Evolutionary conservation across 805 yeast species (phyloP), one percentile per base, ranked within the genome.

Genomic region (Metschnikowia continentalis): DNA sequence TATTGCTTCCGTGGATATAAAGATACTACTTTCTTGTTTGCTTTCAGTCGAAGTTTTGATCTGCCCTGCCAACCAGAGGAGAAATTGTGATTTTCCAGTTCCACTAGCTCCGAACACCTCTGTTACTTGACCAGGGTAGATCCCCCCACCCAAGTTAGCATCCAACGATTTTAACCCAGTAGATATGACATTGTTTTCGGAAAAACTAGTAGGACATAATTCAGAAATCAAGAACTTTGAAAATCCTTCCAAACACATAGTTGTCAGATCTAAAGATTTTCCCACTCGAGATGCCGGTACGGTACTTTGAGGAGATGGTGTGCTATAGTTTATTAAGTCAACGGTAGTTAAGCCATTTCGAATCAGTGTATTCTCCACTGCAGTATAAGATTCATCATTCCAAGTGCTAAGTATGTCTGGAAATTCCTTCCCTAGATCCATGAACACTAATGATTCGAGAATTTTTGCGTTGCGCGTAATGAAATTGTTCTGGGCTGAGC

Each of bases 21-120:
- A 86, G n/a, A 90, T 79, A n/a, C 56, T 48, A 63, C 56, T 51
- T 49, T 15, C 54, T 46, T 35, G 33, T 10, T 35, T n/a, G 14
- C 13, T 32, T 3, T 30, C 48, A 10, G 32, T 7, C 11, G 32
- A 20, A 11, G 10, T 20, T 19, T 33, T 35, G 4, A 51, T 49
- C 6, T 32, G 40, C 17, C 47, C 69, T 1, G 86, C 74, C 47
- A 90, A 59, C 56, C 86, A 92, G 70, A 84, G 76, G 23, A 87
- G 68, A 3, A 91, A 68, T 57, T 91, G 95, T 0, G 97, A 84
- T 61, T 92, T 92, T 0, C 97, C 98, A 0, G 87, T 78, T 0
- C 95, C 88, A 46, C 95, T 82, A 23, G 85, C 86, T 0, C 98
- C 98, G 58, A 82, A 83, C 3, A 92, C 63, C 68, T 91, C 98